Evolutionary conservation across 1,284 basidiomycete genomes (phyloP), one percentile per base, ranked within the genome.

Genomic region (Sporisorium reilianum): DNA sequence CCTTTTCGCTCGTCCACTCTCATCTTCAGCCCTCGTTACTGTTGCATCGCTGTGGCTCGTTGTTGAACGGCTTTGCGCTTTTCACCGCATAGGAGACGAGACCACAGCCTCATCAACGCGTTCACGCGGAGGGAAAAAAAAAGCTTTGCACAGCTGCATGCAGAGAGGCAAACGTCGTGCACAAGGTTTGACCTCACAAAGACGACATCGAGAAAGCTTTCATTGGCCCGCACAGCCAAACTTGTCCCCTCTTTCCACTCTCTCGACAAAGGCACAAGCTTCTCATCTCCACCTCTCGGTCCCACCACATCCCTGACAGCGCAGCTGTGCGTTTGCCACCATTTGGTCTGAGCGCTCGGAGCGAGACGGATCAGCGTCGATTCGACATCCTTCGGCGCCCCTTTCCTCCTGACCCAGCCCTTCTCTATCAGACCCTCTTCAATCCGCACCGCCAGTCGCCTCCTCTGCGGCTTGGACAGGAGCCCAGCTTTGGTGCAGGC

Each of bases 121-220:
- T 36, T 9, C 2, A 50, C 30, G 48, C 48, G 18, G n/a, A 20
- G 22, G 32, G 3, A 7, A 12, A 6, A 34, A 34, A 18, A 34
- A 16, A 25, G 23, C 36, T 26, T 52, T 52, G 50, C 50, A n/a
- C 16, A 18, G n/a, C 16, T 28, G 25, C 45, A 46, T 38, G 50
- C 32, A 38, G n/a, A n/a, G n/a, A 23, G 2, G 20, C 11, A 8
- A 45, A 45, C 42, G 32, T 18, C 26, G 32, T 20, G 32, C 6
- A 34, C 53, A 55, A 55, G 53, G 28, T 55, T 55, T 55, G 22
- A 34, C 28, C 41, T 36, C 16, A n/a, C 9, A 32, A 34, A 25
- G 20, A 44, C 53, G 41, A 44, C 53, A 25, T 45, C 53, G 30
- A 32, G 30, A 44, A 44, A 34, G 41, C 52, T 55, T 55, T 55